phyloP scores from a whole-genome alignment of 225 moss, liverwort and hornwort species.

The Sphagnum tenellum region DNA sequence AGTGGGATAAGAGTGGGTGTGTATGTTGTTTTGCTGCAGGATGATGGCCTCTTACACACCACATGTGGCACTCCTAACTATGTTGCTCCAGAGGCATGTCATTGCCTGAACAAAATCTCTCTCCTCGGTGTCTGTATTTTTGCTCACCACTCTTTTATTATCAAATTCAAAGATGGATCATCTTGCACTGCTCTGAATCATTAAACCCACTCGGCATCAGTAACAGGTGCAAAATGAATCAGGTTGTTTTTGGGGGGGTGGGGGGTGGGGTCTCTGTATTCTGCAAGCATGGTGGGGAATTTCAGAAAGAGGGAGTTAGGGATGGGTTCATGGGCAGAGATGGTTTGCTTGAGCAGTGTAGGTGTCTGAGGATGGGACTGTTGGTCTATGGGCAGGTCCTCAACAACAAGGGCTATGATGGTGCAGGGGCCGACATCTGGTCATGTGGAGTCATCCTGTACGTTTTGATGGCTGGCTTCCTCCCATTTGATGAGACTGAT shows the following conservation, averaged over 20 bases:
- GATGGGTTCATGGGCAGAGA: no score
- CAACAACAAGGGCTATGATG: slow-evolving; percentile 97
- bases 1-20: no score
- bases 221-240: no score
- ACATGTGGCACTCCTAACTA: slow-evolving; percentile 99
- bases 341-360: slow-evolving; percentile 1
- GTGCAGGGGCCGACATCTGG: slow-evolving; percentile 99
- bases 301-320: neutral
- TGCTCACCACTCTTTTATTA: no score
- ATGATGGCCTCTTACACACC: slow-evolving; percentile 93
- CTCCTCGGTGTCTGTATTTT: neutral
- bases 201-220: no score
- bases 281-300: no score
- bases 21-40: slow-evolving; percentile 46
- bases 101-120: neutral
- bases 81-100: slow-evolving; percentile 87
- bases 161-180: no score
- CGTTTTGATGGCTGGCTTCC: slow-evolving; percentile 97
- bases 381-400: slow-evolving; percentile 86
- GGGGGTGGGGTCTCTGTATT: no score
- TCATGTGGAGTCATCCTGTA: slow-evolving; percentile 99
- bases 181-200: no score
- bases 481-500: slow-evolving; percentile 92
- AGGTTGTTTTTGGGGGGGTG: no score
- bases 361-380: slow-evolving; percentile 26